A percentile compares a stretch with the other conserved stretches of the same genome.
Conservation (phyloP, 139 green algal species). For the Coelastrella sp. region DNA sequence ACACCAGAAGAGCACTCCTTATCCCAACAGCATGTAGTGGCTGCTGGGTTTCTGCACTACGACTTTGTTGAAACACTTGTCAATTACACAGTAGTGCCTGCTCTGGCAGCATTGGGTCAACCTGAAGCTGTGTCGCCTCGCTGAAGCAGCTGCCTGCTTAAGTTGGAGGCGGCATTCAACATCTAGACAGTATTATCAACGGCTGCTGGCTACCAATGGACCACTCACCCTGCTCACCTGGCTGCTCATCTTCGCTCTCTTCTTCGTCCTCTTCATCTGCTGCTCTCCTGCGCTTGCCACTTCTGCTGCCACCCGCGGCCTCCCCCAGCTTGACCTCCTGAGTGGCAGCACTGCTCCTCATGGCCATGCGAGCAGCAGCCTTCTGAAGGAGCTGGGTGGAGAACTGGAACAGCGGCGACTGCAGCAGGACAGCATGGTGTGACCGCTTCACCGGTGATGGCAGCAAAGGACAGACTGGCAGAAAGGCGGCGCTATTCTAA, state of each 20-base stretch:
- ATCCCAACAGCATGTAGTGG: no score
- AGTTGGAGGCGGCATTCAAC: no score
- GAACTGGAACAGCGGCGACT: slow-evolving; percentile 72
- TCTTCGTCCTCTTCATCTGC: slow-evolving; percentile 39
- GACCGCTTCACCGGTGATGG: background rate
- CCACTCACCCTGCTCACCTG: background rate
- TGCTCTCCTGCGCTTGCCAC: slow-evolving; percentile 42
- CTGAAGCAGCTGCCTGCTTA: no score
- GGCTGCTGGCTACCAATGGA: background rate
- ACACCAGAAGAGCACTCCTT: no score
- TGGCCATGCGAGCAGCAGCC: slow-evolving; percentile 59
- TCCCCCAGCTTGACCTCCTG: slow-evolving; percentile 42
- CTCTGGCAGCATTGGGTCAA: no score
- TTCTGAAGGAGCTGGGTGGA: slow-evolving; percentile 56
- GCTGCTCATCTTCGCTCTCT: background rate
- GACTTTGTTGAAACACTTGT: no score
- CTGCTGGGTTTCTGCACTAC: no score
- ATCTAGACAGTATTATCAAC: no score
- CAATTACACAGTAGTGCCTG: no score
- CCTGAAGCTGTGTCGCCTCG: no score
- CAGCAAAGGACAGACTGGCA: background rate
- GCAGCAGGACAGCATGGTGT: slow-evolving; percentile 1
- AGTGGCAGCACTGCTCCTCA: slow-evolving; percentile 47
- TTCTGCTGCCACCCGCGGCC: background rate
- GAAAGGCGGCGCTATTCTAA: background rate